Percentiles rank a stretch among this genome's conserved stretches.
Conservation (phyloP, 352 stramenopile species). For the Globisporangium orthogonon region DNA sequence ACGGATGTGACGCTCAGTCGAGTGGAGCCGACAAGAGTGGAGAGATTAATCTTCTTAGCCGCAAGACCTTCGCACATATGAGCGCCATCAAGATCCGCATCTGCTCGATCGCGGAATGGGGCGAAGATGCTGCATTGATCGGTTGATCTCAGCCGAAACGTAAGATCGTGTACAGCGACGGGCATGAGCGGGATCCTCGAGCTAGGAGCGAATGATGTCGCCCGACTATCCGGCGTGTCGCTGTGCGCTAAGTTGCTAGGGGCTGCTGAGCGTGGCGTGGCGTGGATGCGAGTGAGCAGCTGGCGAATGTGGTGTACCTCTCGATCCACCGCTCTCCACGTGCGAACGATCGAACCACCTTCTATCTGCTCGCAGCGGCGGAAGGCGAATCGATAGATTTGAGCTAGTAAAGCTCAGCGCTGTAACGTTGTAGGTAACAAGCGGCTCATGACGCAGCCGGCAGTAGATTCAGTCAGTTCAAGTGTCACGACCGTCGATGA, state of each 20-base stretch:
- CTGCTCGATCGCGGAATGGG: constrained; percentile 24
- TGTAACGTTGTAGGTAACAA: no score
- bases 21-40: constrained; percentile 16
- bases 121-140: constrained; percentile 16
- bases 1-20: constrained; percentile 5
- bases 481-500: no score
- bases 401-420: no score
- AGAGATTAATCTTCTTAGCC: no score
- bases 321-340: not conserved
- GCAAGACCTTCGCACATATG: constrained; percentile 21
- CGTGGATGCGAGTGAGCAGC: not conserved
- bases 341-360: not conserved
- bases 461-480: no score
- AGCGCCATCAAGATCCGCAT: constrained; percentile 38
- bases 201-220: constrained; percentile 16
- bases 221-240: constrained; percentile 20
- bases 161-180: constrained; percentile 21
- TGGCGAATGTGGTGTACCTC: not conserved
- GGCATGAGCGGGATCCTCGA: constrained; percentile 25
- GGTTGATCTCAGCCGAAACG: constrained; percentile 16
- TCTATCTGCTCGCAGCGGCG: not conserved
- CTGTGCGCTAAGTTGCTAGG: not conserved
- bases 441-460: no score
- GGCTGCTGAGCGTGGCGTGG: not conserved
- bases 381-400: not conserved